Conservation (phyloP, 192 early-diverging fungal genomes). For the Coemansia erecta region DNA sequence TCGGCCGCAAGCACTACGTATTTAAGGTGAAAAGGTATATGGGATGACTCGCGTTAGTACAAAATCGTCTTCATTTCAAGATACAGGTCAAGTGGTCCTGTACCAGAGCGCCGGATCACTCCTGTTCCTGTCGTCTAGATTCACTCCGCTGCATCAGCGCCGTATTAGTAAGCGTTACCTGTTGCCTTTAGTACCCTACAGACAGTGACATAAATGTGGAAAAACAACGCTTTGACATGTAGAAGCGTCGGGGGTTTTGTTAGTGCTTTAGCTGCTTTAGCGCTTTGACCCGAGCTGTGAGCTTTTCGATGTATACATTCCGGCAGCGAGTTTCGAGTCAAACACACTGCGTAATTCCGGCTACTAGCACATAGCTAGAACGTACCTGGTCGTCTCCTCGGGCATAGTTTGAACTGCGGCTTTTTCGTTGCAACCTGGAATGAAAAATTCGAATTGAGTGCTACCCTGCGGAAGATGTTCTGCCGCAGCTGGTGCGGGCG, state of each 20-base stretch:
- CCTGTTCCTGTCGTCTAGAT: not conserved
- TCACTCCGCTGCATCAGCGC: not conserved
- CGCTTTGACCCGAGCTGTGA: too few species aligned
- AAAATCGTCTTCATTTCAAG: not conserved
- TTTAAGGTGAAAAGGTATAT: not conserved
- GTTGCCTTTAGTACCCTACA: conserved; percentile 44
- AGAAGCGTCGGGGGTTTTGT: conserved; percentile 4
- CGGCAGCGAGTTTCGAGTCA: too few species aligned
- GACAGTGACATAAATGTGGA: not conserved
- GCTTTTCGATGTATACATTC: not conserved
- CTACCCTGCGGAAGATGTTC: too few species aligned
- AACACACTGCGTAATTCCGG: not conserved
- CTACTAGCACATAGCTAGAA: not conserved
- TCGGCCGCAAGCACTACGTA: conserved; percentile 84
- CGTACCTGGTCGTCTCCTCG: conserved; percentile 3
- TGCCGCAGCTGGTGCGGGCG: too few species aligned
- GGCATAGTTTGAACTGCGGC: not conserved
- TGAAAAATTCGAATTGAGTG: not conserved
- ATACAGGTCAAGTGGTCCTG: too few species aligned
- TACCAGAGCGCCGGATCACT: not conserved
- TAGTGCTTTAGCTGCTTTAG: not conserved
- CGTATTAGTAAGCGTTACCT: conserved; percentile 14
- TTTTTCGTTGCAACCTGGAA: not conserved
- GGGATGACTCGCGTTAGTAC: not conserved
- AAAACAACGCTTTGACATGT: not conserved